These are phyloP conservation scores for Paramecium sonneborni DNA, from an alignment of 73 alveolate genomes.

Conservation along the genomic window DNA sequence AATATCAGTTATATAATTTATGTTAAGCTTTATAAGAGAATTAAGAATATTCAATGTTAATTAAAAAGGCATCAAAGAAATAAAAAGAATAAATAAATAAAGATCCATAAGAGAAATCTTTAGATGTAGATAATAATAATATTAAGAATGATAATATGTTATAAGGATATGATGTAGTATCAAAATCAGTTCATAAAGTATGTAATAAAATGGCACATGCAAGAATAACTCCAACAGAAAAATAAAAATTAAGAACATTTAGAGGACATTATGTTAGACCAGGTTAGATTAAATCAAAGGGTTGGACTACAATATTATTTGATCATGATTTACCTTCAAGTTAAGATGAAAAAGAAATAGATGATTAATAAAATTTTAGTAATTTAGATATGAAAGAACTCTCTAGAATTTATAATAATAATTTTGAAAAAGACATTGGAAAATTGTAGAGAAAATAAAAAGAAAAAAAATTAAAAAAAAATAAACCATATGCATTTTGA, in stretches of 20 bases:
- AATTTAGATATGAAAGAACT: not conserved
- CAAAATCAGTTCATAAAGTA: not conserved
- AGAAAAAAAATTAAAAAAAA: not conserved
- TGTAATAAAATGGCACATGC: slow-evolving; percentile 22
- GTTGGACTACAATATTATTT: slow-evolving; percentile 14
- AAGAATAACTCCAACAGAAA: not conserved
- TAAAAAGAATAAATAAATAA: not conserved
- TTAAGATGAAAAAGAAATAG: not conserved
- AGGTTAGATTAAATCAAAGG: not conserved
- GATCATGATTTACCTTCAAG: not conserved
- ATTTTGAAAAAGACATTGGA: not conserved
- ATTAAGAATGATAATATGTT: not conserved
- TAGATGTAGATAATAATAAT: not conserved
- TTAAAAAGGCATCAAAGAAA: not conserved
- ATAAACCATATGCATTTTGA: not conserved
- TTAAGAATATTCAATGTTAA: slow-evolving; percentile 12
- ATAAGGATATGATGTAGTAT: not conserved
- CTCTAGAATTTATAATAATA: not conserved
- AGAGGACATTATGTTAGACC: slow-evolving; percentile 14
- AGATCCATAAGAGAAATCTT: not conserved
- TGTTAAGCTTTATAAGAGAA: not conserved
- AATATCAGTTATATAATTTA: not conserved
- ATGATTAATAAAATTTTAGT: not conserved
- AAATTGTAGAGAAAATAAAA: not conserved
- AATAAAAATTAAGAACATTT: not conserved